Conservation (phyloP, 768 basidiomycete species). For the Trametes maxima region DNA sequence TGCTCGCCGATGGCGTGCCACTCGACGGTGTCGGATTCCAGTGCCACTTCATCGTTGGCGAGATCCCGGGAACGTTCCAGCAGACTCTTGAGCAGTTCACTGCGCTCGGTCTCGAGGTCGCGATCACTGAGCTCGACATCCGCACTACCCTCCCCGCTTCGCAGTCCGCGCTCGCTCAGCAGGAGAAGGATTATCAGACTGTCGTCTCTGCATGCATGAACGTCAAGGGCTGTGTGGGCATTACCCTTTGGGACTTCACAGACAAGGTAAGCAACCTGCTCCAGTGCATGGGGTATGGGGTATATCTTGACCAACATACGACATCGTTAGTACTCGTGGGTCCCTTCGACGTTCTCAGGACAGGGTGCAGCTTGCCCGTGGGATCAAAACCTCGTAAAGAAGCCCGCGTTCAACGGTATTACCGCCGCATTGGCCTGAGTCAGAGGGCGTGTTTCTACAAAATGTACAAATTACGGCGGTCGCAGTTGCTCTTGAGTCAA, state of each 20-base stretch:
- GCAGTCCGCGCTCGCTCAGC: constrained; percentile 49
- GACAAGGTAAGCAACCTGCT: constrained; percentile 31
- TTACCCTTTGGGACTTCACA: constrained; percentile 47
- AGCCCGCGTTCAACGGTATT: constrained; percentile 35
- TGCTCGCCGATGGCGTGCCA: constrained; percentile 50
- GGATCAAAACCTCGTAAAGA: constrained; percentile 31
- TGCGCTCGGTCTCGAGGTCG: constrained; percentile 64
- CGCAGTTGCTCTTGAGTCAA: too few species aligned
- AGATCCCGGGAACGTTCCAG: constrained; percentile 50
- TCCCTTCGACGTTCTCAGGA: constrained; percentile 37
- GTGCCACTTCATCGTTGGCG: constrained; percentile 60
- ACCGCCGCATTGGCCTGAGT: constrained; percentile 20
- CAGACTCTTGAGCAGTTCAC: constrained; percentile 54
- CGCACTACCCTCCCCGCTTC: constrained; percentile 59
- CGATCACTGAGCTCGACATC: constrained; percentile 70
- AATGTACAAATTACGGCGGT: background rate
- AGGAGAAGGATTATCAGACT: constrained; percentile 58
- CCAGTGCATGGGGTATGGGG: background rate
- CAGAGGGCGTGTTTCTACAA: background rate
- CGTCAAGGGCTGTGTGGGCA: constrained; percentile 38
- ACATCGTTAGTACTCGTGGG: constrained; percentile 37
- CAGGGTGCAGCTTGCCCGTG: constrained; percentile 37
- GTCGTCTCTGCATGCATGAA: constrained; percentile 57
- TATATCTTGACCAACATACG: background rate
- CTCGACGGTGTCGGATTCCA: constrained; percentile 66